Evolutionary conservation across 1,284 basidiomycete genomes (phyloP).

Genomic region (Heterobasidion annosum): DNA sequence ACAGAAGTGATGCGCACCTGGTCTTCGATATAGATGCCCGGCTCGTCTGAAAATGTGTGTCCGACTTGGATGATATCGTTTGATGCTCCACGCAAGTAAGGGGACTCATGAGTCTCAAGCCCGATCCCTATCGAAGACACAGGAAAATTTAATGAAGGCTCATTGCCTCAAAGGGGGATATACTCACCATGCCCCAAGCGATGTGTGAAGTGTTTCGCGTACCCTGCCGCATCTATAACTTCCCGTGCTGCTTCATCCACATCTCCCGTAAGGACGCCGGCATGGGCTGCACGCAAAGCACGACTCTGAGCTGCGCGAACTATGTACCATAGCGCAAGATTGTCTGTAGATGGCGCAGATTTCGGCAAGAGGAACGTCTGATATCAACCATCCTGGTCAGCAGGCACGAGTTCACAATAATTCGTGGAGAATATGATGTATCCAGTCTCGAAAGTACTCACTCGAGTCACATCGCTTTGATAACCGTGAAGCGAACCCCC

Average conservation of each 20-base stretch:
- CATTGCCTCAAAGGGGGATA: not conserved
- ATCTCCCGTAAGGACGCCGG: constrained; percentile 39
- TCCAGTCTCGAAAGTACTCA: constrained; percentile 22
- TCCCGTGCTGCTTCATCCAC: constrained; percentile 66
- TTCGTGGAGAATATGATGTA: not conserved
- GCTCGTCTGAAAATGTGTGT: constrained; percentile 78
- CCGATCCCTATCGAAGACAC: constrained; percentile 53
- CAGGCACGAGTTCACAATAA: not conserved
- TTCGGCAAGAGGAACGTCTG: constrained; percentile 64
- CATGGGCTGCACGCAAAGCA: constrained; percentile 40
- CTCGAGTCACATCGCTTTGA: constrained; percentile 70
- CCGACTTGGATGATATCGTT: constrained; percentile 48
- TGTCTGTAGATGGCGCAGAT: constrained; percentile 44
- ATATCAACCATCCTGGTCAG: not conserved
- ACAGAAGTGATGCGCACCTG: constrained; percentile 32
- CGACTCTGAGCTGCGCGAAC: constrained; percentile 59
- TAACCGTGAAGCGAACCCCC: constrained; percentile 69
- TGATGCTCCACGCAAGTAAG: constrained; percentile 69
- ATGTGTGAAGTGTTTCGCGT: constrained; percentile 69
- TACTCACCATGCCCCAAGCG: constrained; percentile 65
- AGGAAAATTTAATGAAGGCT: not conserved
- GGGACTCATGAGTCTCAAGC: constrained; percentile 73
- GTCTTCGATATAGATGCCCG: constrained; percentile 74
- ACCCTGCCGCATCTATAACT: constrained; percentile 36
- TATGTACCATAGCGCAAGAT: constrained; percentile 55